Percentiles rank a stretch among this genome's conserved stretches.
Evolutionary conservation across 2,329 filamentous ascomycete genomes (phyloP).

Genomic region (Cordyceps javanica): DNA sequence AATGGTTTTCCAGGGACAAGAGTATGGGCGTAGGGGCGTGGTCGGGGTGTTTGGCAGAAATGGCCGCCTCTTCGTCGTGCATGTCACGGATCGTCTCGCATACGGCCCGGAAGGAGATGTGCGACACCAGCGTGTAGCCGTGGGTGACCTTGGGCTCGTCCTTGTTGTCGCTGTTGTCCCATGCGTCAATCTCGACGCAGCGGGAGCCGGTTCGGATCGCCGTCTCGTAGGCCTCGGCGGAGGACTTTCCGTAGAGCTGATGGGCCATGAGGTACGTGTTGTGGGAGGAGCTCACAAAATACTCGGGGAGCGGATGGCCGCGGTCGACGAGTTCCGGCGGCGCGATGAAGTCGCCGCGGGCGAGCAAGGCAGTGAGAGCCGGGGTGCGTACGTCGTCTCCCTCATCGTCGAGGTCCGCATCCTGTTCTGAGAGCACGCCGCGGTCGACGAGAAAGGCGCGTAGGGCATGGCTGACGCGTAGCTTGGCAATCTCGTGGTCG

Average conservation of each 20-base stretch:
- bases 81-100: conserved; percentile 61
- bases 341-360: conserved; percentile 51
- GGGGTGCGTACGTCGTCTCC: conserved; percentile 32
- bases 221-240: conserved; percentile 56
- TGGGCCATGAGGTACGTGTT: conserved; percentile 68
- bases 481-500: conserved; percentile 42
- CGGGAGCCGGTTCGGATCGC: conserved; percentile 57
- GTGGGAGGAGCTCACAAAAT: conserved; percentile 67
- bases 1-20: conserved; percentile 64
- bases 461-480: conserved; percentile 54
- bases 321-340: conserved; percentile 49
- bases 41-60: conserved; percentile 29
- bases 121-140: conserved; percentile 61
- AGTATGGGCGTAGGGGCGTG: conserved; percentile 51
- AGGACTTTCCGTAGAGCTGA: conserved; percentile 60
- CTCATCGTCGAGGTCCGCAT: conserved; percentile 34
- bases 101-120: conserved; percentile 58
- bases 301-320: conserved; percentile 57
- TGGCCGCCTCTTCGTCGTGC: conserved; percentile 49
- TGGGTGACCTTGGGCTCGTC: conserved; percentile 66
- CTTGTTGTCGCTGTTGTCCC: conserved; percentile 55
- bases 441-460: conserved; percentile 50
- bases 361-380: conserved; percentile 45
- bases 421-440: conserved; percentile 40
- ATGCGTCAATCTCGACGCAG: conserved; percentile 69